Base-by-base conservation (phyloP, 257 asterid genomes). In the Solanum appendiculatum region DNA sequence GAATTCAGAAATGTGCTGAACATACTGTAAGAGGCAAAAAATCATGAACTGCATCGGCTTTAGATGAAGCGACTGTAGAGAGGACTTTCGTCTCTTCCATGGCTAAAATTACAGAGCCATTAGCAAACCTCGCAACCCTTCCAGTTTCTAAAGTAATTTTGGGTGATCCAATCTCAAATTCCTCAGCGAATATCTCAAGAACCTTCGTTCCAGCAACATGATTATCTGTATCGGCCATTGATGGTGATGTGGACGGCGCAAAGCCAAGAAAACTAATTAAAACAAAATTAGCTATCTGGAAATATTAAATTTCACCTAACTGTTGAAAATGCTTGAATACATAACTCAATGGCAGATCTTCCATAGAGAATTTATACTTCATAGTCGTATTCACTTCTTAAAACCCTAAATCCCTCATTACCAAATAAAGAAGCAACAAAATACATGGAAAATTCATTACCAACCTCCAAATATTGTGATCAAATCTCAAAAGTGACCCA, bases 21-120 rank as follows among this genome's bases (percentile, higher is more conserved):
- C 96, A 39, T 95, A 95, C 98, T 40, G 98, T 97, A 86, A 97
- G 98, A 37, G 98, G 99, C 88, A 95, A 90, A 89, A 95, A 95
- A 86, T 93, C 98, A 9, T 93, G 97, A 87, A 90, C 34, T 39
- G 95, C 94, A 3, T 97, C 98, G 83, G 96, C 92, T 92, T 90
- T 95, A 56, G 98, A 92, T 5, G 98, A 94, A 80, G 97, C 88
- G 27, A 94, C 96, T 1, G 99, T 95, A 31, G 99, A 93, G 60
- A 97, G 94, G 85, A 95, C 98, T 83, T 91, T 97, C 23, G 99
- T 95, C 90, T 94, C 98, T n/a, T 92, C 98, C 95, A 93, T 92
- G 25, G 91, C 94, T 90, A 97, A 90, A 56, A 95, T 94, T 54
- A 94, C 98, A 39, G 98, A 94, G 27, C 97, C 98, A 72, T 94